These are phyloP conservation scores for Pythium pyrilobum DNA, from an alignment of 352 stramenopile species.

Conservation along the genomic window DNA sequence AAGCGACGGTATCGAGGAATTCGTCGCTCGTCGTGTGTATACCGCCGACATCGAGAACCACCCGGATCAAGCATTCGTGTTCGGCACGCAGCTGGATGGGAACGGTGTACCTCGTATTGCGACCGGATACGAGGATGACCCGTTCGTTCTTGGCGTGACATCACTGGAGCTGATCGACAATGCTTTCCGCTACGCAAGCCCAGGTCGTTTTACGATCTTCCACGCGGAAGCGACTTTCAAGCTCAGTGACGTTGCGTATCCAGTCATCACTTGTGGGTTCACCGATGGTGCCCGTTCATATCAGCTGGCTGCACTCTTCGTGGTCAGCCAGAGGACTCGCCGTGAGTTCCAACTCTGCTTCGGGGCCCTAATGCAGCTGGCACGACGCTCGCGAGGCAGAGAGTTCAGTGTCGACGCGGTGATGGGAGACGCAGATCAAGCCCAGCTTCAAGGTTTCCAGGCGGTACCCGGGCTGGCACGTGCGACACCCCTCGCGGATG, in stretches of 20 bases:
- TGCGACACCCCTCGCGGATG: no score
- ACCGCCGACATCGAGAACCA: neutral
- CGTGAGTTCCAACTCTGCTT: neutral
- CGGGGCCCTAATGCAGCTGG: neutral
- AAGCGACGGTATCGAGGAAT: neutral
- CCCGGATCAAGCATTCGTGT: neutral
- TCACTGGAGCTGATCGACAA: neutral
- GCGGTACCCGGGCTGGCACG: neutral
- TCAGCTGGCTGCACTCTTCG: neutral
- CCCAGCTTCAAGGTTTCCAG: neutral
- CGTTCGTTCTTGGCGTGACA: neutral
- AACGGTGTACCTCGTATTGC: neutral
- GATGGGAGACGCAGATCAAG: neutral
- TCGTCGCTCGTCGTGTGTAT: neutral
- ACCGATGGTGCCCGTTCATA: conserved; percentile 1
- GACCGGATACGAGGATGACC: neutral
- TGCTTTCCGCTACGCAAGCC: neutral
- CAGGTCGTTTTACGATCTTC: neutral
- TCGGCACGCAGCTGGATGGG: neutral
- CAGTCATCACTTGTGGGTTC: conserved; percentile 10
- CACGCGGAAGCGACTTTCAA: conserved; percentile 8
- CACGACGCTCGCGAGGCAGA: neutral
- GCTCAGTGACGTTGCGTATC: conserved; percentile 4
- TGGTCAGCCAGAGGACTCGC: conserved; percentile 1
- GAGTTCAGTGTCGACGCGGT: neutral